phyloP scores from a whole-genome alignment of 2,329 filamentous ascomycete genomes.

The Teratosphaeria zuluensis region DNA sequence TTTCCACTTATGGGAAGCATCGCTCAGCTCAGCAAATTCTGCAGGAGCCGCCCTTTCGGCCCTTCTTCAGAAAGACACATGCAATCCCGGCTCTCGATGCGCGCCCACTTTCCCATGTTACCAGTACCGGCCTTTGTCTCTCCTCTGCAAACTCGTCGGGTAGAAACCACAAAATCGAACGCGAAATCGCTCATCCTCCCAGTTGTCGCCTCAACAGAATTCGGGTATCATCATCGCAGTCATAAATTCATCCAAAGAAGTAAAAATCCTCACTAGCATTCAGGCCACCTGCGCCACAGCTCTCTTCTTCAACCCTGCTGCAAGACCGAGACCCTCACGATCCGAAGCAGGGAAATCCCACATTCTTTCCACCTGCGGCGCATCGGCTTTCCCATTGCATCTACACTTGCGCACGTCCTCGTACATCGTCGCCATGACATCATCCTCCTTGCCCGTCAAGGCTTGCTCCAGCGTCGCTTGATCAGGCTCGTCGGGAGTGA shows the following conservation, averaged over 20 bases:
- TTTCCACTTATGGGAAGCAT: no score
- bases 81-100: no score
- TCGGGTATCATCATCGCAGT: background rate
- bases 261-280: background rate
- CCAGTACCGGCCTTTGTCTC: no score
- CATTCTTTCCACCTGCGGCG: conserved; percentile 19
- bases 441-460: conserved; percentile 18
- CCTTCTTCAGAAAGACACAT: no score
- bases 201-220: background rate
- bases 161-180: no score
- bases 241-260: background rate
- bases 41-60: no score
- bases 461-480: conserved; percentile 15
- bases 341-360: conserved; percentile 21
- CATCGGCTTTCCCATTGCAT: conserved; percentile 20
- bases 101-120: no score
- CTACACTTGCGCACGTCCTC: conserved; percentile 19
- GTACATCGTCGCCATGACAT: conserved; percentile 17
- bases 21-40: no score
- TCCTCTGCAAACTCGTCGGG: no score
- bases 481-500: conserved; percentile 12
- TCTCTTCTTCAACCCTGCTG: conserved; percentile 6
- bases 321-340: conserved; percentile 11
- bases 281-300: conserved; percentile 16
- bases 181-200: background rate